These are phyloP conservation scores for Abortiporus biennis DNA, from an alignment of 1,284 basidiomycete species.

Conservation along the genomic window DNA sequence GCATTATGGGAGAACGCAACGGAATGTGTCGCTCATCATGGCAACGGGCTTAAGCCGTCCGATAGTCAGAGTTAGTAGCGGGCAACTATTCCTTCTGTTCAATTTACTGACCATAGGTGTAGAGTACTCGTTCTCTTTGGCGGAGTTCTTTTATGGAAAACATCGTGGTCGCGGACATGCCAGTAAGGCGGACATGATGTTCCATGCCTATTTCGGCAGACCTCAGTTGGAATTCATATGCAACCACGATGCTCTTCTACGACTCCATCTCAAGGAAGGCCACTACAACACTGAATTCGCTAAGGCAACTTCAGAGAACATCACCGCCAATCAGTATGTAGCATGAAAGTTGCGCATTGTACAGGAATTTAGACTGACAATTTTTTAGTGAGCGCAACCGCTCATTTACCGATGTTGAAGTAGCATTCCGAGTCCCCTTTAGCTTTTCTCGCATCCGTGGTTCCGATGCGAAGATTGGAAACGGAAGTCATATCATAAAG, in stretches of 20 bases:
- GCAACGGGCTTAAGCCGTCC: constrained; percentile 12
- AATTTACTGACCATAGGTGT: constrained; percentile 9
- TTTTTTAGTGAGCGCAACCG: constrained; percentile 2
- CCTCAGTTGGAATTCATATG: constrained; percentile 23
- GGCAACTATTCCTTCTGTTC: not conserved
- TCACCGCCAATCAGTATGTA: constrained; percentile 10
- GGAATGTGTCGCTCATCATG: constrained; percentile 19
- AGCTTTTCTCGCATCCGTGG: constrained; percentile 9
- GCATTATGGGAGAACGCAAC: constrained; percentile 22
- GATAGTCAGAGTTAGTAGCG: constrained; percentile 11
- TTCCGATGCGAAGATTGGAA: constrained; percentile 11
- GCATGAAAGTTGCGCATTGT: not conserved
- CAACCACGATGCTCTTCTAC: constrained; percentile 23
- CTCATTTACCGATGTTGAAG: constrained; percentile 8
- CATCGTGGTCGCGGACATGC: constrained; percentile 7
- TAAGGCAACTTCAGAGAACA: constrained; percentile 8
- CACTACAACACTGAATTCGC: constrained; percentile 17
- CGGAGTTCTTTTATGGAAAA: constrained; percentile 16
- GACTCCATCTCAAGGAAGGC: constrained; percentile 18
- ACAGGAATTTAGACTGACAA: not conserved
- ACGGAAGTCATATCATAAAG: constrained; percentile 14
- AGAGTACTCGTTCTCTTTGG: constrained; percentile 17
- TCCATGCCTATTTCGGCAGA: constrained; percentile 18
- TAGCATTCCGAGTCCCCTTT: constrained; percentile 16
- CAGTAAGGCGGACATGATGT: constrained; percentile 16